Percentiles rank a stretch among this genome's conserved stretches.
phyloP scores from a whole-genome alignment of 2,329 filamentous ascomycete genomes.

The Cercospora sp. region DNA sequence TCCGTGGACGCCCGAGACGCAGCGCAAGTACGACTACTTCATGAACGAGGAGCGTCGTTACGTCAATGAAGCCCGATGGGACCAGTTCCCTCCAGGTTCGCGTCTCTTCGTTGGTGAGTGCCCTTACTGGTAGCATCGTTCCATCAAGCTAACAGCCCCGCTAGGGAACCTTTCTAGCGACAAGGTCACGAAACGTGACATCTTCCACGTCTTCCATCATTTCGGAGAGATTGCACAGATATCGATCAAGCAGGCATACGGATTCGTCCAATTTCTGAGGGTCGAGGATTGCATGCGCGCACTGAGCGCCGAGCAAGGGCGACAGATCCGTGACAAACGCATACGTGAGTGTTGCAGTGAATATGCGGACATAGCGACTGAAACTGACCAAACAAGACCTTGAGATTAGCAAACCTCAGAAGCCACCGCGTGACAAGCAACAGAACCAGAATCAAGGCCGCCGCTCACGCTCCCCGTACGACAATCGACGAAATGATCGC shows the following conservation, averaged over 20 bases:
- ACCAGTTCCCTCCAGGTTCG: constrained; percentile 74
- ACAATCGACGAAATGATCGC: constrained; percentile 47
- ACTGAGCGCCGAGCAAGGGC: constrained; percentile 75
- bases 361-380: background rate
- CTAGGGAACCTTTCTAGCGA: constrained; percentile 88
- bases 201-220: constrained; percentile 85
- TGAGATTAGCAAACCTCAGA: constrained; percentile 85
- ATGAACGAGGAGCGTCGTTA: constrained; percentile 71
- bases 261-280: constrained; percentile 91
- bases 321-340: constrained; percentile 80
- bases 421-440: constrained; percentile 38
- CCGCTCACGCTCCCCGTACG: constrained; percentile 63
- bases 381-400: constrained; percentile 62
- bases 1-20: constrained; percentile 58
- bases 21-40: constrained; percentile 71
- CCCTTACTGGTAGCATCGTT: constrained; percentile 14
- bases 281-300: constrained; percentile 71
- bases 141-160: constrained; percentile 24
- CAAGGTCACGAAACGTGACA: constrained; percentile 87
- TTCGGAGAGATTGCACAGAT: constrained; percentile 90
- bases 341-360: constrained; percentile 68
- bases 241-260: constrained; percentile 93
- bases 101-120: constrained; percentile 75
- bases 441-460: constrained; percentile 29
- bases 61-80: constrained; percentile 77